phyloP scores from a whole-genome alignment of 2,329 filamentous ascomycete species.

The Nemania abortiva region DNA sequence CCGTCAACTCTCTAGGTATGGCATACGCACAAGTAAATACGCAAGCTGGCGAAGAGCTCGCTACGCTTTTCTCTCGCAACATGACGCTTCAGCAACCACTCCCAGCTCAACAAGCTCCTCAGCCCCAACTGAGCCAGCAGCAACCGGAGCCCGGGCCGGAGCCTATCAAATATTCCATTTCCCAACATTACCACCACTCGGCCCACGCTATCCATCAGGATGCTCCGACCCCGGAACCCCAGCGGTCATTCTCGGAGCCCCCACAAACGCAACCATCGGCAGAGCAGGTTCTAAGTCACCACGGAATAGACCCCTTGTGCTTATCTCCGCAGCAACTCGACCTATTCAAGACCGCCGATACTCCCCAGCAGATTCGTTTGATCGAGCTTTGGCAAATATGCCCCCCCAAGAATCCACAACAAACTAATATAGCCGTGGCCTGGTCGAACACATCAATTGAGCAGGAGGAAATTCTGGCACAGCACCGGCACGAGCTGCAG shows the following conservation, averaged over 20 bases:
- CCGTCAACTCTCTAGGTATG: conserved; percentile 49
- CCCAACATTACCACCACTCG: conserved; percentile 87
- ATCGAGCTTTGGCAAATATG: conserved; percentile 89
- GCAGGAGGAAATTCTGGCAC: conserved; percentile 70
- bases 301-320: conserved; percentile 76
- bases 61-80: conserved; percentile 81
- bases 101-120: conserved; percentile 42
- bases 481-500: conserved; percentile 69
- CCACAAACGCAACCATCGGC: conserved; percentile 62
- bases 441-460: conserved; percentile 67
- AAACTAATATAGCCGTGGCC: conserved; percentile 65
- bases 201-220: conserved; percentile 69
- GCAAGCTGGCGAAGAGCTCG: conserved; percentile 83
- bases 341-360: conserved; percentile 81
- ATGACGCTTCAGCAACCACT: conserved; percentile 70
- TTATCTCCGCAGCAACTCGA: conserved; percentile 81
- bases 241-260: conserved; percentile 64
- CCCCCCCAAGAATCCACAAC: conserved; percentile 70
- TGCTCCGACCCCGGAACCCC: conserved; percentile 51
- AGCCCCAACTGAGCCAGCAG: conserved; percentile 50
- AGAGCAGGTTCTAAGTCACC: conserved; percentile 70
- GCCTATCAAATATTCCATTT: conserved; percentile 77
- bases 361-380: conserved; percentile 77
- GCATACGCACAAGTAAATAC: conserved; percentile 61
- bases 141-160: conserved; percentile 51